Evolutionary conservation across 1,284 basidiomycete species (phyloP), one percentile per base, ranked within the genome.

Genomic region (Papiliotrema nemorosa): DNA sequence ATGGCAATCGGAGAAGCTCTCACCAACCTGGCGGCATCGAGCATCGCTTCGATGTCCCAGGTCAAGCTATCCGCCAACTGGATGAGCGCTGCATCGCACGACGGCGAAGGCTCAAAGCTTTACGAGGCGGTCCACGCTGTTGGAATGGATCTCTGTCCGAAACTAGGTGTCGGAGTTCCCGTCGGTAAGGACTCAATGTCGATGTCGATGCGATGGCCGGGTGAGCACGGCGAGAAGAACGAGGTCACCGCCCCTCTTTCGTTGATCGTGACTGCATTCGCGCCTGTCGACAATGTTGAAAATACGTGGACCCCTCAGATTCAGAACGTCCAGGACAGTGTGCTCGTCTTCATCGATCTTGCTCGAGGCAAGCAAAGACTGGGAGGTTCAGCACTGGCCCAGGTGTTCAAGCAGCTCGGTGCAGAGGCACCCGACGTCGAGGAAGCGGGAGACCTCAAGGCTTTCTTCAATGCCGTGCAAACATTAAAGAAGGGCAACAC

Each of bases 151-250:
- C 78, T 99, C 12, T 98, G 96, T 73, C 93, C 94, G n/a, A 84
- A 83, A 21, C 81, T 99, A 13, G 93, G 94, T 12, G 78, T 98
- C 21, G 88, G 91, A 22, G 91, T 99, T 46, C 96, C 94, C 0
- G 94, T 98, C 31, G 94, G 96, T 27, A 99, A 99, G 77, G 94
- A 99, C 74, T 97, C 92, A 3, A 97, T 99, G 96, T 93, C 90
- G 29, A 99, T 98, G 94, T 87, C 88, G 54, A 98, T 97, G 94
- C 87, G 85, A 63, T 99, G 94, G 94, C 59, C 76, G 21, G 74
- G 72, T 37, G 73, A 86, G 25, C 79, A 79, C 7, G 79, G 77
- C 22, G 81, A 84, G 58, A 78, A 83, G 64, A 85, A 84, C 54
- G 85, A 92, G 64, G 89, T 98, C 52, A 93, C 84, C 38, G 82